A percentile compares a stretch with the other conserved stretches of the same genome.
Evolutionary conservation across 192 early-diverging fungal genomes (phyloP).

Genomic region (Cetraspora pellucida): DNA sequence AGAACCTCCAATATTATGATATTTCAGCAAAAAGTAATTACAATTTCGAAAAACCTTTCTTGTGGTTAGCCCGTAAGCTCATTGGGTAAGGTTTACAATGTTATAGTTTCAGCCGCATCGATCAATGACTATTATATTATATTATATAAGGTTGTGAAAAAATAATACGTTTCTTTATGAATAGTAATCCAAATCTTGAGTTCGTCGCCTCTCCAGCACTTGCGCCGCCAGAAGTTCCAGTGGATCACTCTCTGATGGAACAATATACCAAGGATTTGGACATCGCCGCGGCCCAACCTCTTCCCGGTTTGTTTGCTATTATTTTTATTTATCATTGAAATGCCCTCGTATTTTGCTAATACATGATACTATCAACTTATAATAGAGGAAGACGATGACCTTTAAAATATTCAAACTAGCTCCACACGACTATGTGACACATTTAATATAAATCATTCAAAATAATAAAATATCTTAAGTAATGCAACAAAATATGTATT

Average conservation of each 20-base stretch:
- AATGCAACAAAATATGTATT: too few relatives aligned
- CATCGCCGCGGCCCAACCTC: slow-evolving; percentile 78
- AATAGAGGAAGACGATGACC: slow-evolving; percentile 52
- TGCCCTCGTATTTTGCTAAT: background rate
- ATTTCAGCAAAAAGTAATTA: slow-evolving; percentile 99
- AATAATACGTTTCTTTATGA: background rate
- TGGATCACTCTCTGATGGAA: slow-evolving; percentile 77
- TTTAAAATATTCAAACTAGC: slow-evolving; percentile 39
- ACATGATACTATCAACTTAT: background rate
- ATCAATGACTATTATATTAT: background rate
- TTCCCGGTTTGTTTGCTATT: slow-evolving; percentile 60
- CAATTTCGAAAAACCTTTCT: slow-evolving; percentile 99
- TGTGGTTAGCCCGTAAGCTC: slow-evolving; percentile 99
- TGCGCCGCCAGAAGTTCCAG: slow-evolving; percentile 88
- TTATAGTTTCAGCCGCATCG: background rate
- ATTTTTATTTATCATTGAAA: background rate
- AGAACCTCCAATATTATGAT: slow-evolving; percentile 99
- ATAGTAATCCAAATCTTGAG: slow-evolving; percentile 87
- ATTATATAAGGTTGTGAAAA: background rate
- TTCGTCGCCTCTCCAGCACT: slow-evolving; percentile 98
- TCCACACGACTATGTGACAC: too few relatives aligned
- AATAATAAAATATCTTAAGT: too few relatives aligned
- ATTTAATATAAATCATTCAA: too few relatives aligned
- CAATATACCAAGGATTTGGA: slow-evolving; percentile 82
- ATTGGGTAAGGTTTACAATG: slow-evolving; percentile 55